Percentiles rank a stretch among this genome's conserved stretches.
Conservation (phyloP, 192 early-diverging fungal species). For the Coemansia furcata region DNA sequence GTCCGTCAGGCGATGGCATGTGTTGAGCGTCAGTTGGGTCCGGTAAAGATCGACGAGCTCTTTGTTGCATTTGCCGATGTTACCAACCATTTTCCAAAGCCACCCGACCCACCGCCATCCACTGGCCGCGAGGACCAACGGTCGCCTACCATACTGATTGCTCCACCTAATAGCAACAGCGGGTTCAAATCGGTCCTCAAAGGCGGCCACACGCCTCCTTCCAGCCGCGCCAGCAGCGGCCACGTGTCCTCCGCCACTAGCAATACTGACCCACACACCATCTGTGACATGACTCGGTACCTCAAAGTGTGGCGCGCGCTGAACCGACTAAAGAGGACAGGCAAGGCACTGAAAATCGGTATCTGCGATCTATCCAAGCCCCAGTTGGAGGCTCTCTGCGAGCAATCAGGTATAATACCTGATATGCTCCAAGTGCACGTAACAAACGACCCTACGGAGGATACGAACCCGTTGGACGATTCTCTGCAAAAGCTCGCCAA, state of each 20-base stretch:
- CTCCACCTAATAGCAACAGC: background rate
- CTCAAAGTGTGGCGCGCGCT: constrained; percentile 38
- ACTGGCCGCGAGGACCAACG: background rate
- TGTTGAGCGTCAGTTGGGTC: constrained; percentile 36
- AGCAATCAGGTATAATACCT: constrained; percentile 17
- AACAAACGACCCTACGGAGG: constrained; percentile 6
- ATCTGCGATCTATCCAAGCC: constrained; percentile 29
- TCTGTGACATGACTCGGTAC: constrained; percentile 33
- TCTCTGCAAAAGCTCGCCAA: constrained; percentile 25
- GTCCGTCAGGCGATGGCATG: constrained; percentile 39
- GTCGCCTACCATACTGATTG: background rate
- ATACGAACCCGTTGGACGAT: constrained; percentile 4
- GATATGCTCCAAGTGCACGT: constrained; percentile 50
- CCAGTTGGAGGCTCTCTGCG: constrained; percentile 35
- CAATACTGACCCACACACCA: background rate
- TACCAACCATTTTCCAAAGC: constrained; percentile 9
- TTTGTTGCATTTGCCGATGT: constrained; percentile 41
- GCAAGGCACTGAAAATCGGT: constrained; percentile 37
- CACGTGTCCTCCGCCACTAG: background rate
- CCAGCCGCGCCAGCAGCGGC: background rate
- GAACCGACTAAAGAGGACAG: constrained; percentile 16
- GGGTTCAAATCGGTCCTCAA: background rate
- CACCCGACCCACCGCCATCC: background rate
- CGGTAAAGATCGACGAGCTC: constrained; percentile 45
- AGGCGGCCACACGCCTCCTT: background rate